Conservation (phyloP, 306 rosid genomes). For the Trifolium pratense region DNA sequence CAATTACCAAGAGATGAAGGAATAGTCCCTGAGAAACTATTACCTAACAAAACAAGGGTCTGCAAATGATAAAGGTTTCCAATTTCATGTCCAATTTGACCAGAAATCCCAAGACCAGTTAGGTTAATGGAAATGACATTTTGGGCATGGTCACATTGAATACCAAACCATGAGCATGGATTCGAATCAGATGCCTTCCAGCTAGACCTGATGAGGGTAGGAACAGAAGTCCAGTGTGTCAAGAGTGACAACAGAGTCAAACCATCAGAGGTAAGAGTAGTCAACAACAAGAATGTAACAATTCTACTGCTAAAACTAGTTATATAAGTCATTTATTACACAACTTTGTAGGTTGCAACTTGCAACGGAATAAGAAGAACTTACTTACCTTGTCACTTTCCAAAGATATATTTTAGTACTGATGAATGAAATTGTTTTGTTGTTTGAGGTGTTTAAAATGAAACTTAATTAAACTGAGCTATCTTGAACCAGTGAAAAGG, state of each 20-base stretch:
- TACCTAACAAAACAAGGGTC: slow-evolving; percentile 44
- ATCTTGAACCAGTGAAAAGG: background rate
- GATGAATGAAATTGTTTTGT: background rate
- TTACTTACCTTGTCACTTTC: background rate
- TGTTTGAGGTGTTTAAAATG: background rate
- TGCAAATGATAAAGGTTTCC: slow-evolving; percentile 50
- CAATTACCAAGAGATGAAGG: slow-evolving; percentile 22
- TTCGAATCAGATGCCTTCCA: slow-evolving; percentile 69
- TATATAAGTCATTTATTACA: background rate
- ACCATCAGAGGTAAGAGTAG: slow-evolving; percentile 63
- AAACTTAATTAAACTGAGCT: background rate
- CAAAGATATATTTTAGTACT: background rate
- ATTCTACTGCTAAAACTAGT: background rate
- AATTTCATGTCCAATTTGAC: slow-evolving; percentile 64
- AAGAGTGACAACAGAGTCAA: slow-evolving; percentile 53
- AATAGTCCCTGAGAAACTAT: slow-evolving; percentile 43
- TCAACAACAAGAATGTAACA: slow-evolving; percentile 2
- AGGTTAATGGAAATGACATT: slow-evolving; percentile 54
- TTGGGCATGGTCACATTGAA: slow-evolving; percentile 51
- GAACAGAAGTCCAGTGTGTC: slow-evolving; percentile 51
- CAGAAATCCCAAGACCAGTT: slow-evolving; percentile 49
- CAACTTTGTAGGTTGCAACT: background rate
- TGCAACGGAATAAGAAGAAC: background rate
- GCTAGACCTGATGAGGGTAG: slow-evolving; percentile 52
- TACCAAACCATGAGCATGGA: slow-evolving; percentile 73